Evolutionary conservation across 176 grass and related monocot species (phyloP).

Genomic region (Metroxylon sagu): DNA sequence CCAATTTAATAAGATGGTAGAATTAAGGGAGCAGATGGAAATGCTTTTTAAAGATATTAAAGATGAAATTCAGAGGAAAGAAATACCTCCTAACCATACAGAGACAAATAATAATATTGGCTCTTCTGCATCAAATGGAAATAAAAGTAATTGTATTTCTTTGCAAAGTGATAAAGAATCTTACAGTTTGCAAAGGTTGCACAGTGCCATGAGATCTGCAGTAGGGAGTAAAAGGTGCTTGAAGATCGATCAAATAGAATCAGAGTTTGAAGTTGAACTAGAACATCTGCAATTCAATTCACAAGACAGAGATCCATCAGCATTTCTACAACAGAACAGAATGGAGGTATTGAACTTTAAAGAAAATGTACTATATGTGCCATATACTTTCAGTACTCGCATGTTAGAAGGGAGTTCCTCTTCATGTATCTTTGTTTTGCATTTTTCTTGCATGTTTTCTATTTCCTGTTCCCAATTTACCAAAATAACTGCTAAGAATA

Average conservation of each 20-base stretch:
- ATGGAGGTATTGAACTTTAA: constrained; percentile 21
- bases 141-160: background rate
- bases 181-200: background rate
- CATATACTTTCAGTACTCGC: too few species aligned
- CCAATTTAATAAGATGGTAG: constrained; percentile 69
- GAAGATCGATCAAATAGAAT: constrained; percentile 54
- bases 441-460: too few species aligned
- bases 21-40: constrained; percentile 75
- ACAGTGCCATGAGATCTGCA: constrained; percentile 2
- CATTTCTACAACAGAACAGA: background rate
- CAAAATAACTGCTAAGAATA: too few species aligned
- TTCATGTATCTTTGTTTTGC: too few species aligned
- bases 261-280: constrained; percentile 59
- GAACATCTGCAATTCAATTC: constrained; percentile 28
- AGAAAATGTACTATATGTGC: too few species aligned
- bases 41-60: constrained; percentile 35
- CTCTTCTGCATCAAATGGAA: constrained; percentile 9
- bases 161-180: background rate
- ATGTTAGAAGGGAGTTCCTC: too few species aligned
- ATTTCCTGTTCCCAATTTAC: too few species aligned
- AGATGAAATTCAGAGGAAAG: constrained; percentile 22
- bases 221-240: constrained; percentile 12
- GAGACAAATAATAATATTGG: too few species aligned
- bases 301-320: constrained; percentile 11
- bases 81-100: background rate